Evolutionary conservation across 1,284 basidiomycete species (phyloP), one percentile per base, ranked within the genome.

Genomic region (Microbotryum lychnidis-dioicae): DNA sequence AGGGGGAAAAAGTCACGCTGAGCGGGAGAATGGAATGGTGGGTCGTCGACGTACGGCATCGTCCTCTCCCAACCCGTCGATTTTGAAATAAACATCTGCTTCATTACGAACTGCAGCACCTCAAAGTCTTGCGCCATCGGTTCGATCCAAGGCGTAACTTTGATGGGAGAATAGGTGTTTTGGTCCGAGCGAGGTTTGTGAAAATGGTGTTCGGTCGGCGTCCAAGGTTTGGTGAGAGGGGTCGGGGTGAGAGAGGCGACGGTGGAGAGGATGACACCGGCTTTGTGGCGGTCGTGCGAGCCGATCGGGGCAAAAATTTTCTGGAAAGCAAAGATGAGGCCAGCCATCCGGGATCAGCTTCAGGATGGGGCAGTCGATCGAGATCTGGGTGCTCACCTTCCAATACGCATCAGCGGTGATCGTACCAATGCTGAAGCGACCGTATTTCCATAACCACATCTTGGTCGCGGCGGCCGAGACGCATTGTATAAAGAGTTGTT

Each of bases 371-470:
- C 9, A 20, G 14, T 7, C 4, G 12, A 21, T 6, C 37, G 4
- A 14, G 9, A 18, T 42, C 14, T 42, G 9, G 25, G 31, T 9
- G 50, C 63, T 33, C 21, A 69, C 67, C 14, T 65, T 50, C 54
- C 50, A 67, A 33, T 63, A 60, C 18, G 56, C 12, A 2, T 57
- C 48, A 2, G 61, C 14, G 4, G 59, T 63, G n/a, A 61, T 27
- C 57, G 65, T 60, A 3, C 68, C 68, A 52, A 67, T 63, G 45
- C 59, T 45, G 25, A 69, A 57, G 4, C 68, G 57, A 0, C 68
- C 68, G 27, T 58, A 55, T 29, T 61, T 54, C n/a, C 50, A 67
- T 20, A 56, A 59, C 68, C 68, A 69, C 65, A 69, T 67, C 45
- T 52, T 49, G 5, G 50, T 50, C 1, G 58, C 54, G 18, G 52